Percentiles rank a stretch among this genome's conserved stretches.
Evolutionary conservation across 2,329 filamentous ascomycete genomes (phyloP).

Genomic region (Hypoxylon sp.): DNA sequence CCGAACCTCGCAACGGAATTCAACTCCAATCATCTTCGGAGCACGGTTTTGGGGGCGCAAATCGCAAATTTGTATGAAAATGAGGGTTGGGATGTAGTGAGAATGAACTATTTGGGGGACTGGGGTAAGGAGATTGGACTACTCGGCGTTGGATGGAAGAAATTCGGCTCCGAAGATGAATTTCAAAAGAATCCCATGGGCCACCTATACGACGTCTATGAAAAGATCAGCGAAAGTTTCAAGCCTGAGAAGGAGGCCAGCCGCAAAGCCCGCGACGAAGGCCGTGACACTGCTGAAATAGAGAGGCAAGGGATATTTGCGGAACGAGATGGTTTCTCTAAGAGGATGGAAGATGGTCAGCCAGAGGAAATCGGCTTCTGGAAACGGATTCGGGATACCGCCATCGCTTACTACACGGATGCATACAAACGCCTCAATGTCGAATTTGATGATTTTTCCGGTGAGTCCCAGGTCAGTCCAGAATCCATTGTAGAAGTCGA

Average conservation of each 20-base stretch:
- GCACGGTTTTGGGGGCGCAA: conserved; percentile 79
- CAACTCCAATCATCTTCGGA: conserved; percentile 76
- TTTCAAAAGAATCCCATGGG: conserved; percentile 75
- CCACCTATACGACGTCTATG: conserved; percentile 78
- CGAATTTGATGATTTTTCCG: conserved; percentile 72
- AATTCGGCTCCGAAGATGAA: conserved; percentile 75
- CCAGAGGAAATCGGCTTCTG: conserved; percentile 66
- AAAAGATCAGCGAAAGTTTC: conserved; percentile 71
- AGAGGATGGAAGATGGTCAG: conserved; percentile 71
- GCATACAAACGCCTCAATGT: conserved; percentile 70
- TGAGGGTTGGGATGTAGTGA: conserved; percentile 77
- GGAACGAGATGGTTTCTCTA: conserved; percentile 70
- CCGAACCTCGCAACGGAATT: conserved; percentile 84
- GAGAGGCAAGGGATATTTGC: conserved; percentile 59
- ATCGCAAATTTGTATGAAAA: conserved; percentile 75
- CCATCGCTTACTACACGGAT: conserved; percentile 67
- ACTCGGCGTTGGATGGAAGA: conserved; percentile 75
- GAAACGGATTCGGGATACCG: conserved; percentile 68
- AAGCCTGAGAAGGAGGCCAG: conserved; percentile 69
- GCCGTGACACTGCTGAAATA: conserved; percentile 57
- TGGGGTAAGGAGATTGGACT: conserved; percentile 80
- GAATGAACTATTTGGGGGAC: conserved; percentile 81
- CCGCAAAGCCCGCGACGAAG: conserved; percentile 62
- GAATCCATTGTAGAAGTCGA: conserved; percentile 67
- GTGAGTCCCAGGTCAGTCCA: conserved; percentile 73